Evolutionary conservation across 208 protist genomes (phyloP).

Genomic region (Kentomonas sorsogonicus): DNA sequence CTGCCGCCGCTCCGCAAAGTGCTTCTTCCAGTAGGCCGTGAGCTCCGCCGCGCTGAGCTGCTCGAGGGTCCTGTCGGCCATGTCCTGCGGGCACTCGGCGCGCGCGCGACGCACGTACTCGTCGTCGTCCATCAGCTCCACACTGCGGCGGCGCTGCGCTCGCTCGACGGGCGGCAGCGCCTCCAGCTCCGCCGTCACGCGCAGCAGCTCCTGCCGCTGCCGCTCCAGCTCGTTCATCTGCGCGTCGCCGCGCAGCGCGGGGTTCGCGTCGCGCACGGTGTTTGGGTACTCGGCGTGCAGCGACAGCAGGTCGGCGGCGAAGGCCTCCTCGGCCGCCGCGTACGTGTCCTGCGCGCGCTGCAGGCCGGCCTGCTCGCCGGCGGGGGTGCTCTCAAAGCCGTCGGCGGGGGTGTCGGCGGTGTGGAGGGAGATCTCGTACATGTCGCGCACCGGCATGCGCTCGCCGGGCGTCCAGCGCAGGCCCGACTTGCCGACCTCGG

Average conservation of each 20-base stretch:
- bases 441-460: neutral
- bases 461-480: neutral
- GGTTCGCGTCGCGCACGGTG: constrained; percentile 50
- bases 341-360: constrained; percentile 4
- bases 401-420: too few relatives aligned
- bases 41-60: too few relatives aligned
- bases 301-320: constrained; percentile 15
- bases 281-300: constrained; percentile 26
- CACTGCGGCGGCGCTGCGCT: constrained; percentile 39
- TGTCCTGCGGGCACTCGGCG: constrained; percentile 15
- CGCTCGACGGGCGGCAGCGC: constrained; percentile 39
- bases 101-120: constrained; percentile 28
- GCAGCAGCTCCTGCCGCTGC: constrained; percentile 25
- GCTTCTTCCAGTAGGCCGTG: constrained; percentile 36
- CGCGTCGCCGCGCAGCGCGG: constrained; percentile 28
- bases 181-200: constrained; percentile 18
- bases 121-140: constrained; percentile 43
- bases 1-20: constrained; percentile 22
- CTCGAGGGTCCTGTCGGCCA: constrained; percentile 18
- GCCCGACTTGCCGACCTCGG: constrained; percentile 11
- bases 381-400: too few relatives aligned
- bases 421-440: too few relatives aligned
- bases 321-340: constrained; percentile 9
- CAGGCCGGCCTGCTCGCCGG: neutral
- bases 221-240: constrained; percentile 32